phyloP scores from a whole-genome alignment of 257 asterid species.

The Henckelia pumila region DNA sequence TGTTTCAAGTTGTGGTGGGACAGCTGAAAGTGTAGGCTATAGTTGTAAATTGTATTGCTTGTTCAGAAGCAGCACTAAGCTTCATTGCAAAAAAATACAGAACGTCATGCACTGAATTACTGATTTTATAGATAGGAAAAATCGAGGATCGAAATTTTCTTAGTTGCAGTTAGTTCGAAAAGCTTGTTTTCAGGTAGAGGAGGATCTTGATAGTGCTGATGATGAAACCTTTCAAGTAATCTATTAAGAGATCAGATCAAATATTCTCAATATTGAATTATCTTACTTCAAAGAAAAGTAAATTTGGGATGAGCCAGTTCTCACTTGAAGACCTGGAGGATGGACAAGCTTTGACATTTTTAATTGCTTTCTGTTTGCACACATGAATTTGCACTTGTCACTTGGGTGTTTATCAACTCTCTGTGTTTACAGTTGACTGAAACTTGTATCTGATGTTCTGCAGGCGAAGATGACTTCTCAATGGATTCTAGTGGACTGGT shows the following conservation, averaged over 20 bases:
- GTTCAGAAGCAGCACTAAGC: constrained; percentile 5
- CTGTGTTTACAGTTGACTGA: constrained; percentile 13
- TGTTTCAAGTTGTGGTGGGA: constrained; percentile 8
- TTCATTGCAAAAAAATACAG: not conserved
- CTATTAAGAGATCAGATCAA: not conserved
- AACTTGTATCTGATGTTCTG: constrained; percentile 24
- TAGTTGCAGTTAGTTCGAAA: too few species aligned
- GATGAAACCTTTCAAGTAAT: not conserved
- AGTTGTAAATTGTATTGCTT: constrained; percentile 13
- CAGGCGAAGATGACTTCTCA: constrained; percentile 44
- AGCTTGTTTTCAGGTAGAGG: too few species aligned
- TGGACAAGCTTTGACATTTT: constrained; percentile 12
- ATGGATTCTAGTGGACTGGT: constrained; percentile 36
- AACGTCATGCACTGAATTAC: not conserved
- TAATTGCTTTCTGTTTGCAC: not conserved
- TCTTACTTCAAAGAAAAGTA: not conserved
- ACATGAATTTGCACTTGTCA: constrained; percentile 9
- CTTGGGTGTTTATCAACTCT: not conserved
- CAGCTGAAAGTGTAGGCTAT: not conserved
- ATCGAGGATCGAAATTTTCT: too few species aligned
- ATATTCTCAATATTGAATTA: too few species aligned
- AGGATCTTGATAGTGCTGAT: not conserved
- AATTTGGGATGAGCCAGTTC: constrained; percentile 1
- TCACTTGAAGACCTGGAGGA: not conserved
- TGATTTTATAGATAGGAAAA: not conserved